Evolutionary conservation across 768 basidiomycete species (phyloP), one percentile per base, ranked within the genome.

Genomic region (Collybia mongolica): DNA sequence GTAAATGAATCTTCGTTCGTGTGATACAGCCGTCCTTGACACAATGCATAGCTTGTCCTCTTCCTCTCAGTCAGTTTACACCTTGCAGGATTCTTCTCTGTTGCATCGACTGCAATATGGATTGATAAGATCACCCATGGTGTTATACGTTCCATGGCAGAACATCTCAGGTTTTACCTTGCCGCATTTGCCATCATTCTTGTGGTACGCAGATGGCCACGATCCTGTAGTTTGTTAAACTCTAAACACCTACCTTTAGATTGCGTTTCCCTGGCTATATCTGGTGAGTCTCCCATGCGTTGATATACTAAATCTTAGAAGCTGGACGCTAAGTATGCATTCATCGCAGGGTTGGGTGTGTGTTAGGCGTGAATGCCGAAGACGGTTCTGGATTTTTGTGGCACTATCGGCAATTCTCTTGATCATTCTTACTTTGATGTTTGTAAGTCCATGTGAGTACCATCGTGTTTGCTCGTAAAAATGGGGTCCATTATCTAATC

Each of bases 31-130:
- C 18, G 6, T 22, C 17, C 11, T 42, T 0, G 6, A 19, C 35
- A 12, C 9, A 18, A 7, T 40, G 18, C 12, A 3, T 46, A 81
- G 80, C 62, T 79, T 44, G 68, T 76, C n/a, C 68, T 80, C 14
- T 60, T 75, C 29, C 72, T 82, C 51, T 77, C 71, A 5, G 79
- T 76, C 26, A 67, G 60, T 51, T 56, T 81, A 11, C 79, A 81
- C 28, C 68, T 82, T 4, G 62, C 76, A 1, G 63, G 65, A 5
- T 82, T 83, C 62, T 81, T 83, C 57, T 68, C 69, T 2, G 38
- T 82, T 5, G 71, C 75, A 6, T 72, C 75, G 14, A 67, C 73
- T 2, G 70, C 62, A 1, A 60, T 80, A 51, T 83, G 81, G 81
- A 69, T 79, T 18, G 68, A 73, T 54, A 77, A 79, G 58, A 67